Conservation (phyloP, 2,329 filamentous ascomycete genomes). For the Alternaria angustiovoidea region DNA sequence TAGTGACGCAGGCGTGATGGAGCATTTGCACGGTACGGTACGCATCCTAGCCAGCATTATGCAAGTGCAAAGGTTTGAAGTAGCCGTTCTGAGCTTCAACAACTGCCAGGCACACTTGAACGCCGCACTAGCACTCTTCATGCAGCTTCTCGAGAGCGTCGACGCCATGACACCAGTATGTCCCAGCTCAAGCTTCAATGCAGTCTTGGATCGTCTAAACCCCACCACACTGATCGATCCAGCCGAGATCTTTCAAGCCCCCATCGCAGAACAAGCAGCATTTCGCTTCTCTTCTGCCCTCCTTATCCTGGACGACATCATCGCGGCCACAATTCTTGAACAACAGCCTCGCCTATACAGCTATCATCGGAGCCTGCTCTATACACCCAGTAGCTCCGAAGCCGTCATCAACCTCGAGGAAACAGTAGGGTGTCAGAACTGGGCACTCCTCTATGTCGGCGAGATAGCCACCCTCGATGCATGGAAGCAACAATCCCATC, state of each 20-base stretch:
- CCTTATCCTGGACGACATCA: background rate
- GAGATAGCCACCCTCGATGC: background rate
- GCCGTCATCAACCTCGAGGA: background rate
- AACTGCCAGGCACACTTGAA: background rate
- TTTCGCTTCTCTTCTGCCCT: background rate
- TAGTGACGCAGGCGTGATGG: background rate
- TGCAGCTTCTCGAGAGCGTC: background rate
- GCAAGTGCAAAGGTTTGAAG: background rate
- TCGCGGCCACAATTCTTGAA: background rate
- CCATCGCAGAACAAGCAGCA: background rate
- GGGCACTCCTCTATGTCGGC: background rate
- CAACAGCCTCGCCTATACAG: background rate
- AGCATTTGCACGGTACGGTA: background rate
- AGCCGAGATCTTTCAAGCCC: background rate
- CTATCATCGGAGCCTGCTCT: background rate
- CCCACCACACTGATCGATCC: background rate
- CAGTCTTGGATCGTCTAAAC: background rate
- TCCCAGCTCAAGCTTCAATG: background rate
- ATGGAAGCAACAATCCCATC: background rate
- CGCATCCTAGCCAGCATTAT: background rate
- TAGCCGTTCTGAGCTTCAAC: background rate
- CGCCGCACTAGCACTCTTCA: background rate
- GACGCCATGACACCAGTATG: background rate
- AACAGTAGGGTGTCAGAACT: background rate
- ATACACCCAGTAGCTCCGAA: background rate